A percentile compares a stretch with the other conserved stretches of the same genome.
Conservation (phyloP, 2,329 filamentous ascomycete genomes). For the Setomelanomma holmii region DNA sequence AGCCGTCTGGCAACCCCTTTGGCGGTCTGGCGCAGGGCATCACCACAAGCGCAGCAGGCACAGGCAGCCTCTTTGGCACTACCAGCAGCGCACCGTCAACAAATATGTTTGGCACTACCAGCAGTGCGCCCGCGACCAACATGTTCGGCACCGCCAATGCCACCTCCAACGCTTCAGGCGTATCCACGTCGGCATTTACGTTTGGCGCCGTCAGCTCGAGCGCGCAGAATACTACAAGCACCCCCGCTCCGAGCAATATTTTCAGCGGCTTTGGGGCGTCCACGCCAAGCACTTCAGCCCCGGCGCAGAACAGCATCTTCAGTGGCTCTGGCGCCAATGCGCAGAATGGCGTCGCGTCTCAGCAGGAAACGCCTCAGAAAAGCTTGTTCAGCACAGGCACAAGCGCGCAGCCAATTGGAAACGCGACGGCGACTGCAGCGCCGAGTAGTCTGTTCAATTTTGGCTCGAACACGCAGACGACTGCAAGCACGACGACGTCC, state of each 20-base stretch:
- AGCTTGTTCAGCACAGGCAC: conserved; percentile 22
- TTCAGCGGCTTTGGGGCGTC: conserved; percentile 14
- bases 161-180: conserved; percentile 15
- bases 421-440: conserved; percentile 16
- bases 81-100: conserved; percentile 18
- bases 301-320: conserved; percentile 19
- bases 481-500: background rate
- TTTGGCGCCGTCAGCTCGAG: conserved; percentile 23
- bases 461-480: conserved; percentile 4
- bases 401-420: conserved; percentile 17
- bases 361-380: conserved; percentile 9
- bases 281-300: conserved; percentile 9
- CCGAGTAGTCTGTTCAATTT: conserved; percentile 18
- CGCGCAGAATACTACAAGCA: conserved; percentile 17
- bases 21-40: conserved; percentile 26
- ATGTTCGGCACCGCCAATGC: conserved; percentile 4
- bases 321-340: conserved; percentile 25
- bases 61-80: conserved; percentile 24
- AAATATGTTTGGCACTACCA: conserved; percentile 20
- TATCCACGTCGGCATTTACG: conserved; percentile 24
- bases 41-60: conserved; percentile 15
- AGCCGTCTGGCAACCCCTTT: conserved; percentile 28
- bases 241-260: conserved; percentile 17
- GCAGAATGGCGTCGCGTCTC: conserved; percentile 15
- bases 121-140: background rate